These are phyloP conservation scores for Tetrahymena elliotti DNA, from an alignment of 73 alveolate species.

Conservation along the genomic window DNA sequence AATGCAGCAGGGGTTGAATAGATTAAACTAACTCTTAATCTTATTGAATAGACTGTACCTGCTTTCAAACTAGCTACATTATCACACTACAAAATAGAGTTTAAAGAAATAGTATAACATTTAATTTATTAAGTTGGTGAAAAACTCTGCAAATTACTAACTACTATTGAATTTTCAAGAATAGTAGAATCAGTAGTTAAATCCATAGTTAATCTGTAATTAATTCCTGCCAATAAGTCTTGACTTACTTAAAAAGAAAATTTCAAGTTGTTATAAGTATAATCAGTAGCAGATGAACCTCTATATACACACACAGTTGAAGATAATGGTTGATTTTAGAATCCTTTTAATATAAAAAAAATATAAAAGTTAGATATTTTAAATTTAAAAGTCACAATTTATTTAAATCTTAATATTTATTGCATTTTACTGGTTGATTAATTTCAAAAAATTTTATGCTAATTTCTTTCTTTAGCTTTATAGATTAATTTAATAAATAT, in stretches of 20 bases:
- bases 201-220: background rate
- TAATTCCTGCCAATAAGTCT: background rate
- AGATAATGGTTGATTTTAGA: background rate
- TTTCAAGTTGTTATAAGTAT: background rate
- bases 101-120: background rate
- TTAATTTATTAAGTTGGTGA: background rate
- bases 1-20: background rate
- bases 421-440: too few relatives aligned
- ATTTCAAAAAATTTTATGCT: background rate
- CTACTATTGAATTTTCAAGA: background rate
- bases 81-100: background rate
- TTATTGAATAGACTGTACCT: background rate
- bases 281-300: background rate
- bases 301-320: background rate
- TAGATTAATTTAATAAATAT: background rate
- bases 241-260: background rate
- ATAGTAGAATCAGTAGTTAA: background rate
- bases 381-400: too few relatives aligned
- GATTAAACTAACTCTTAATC: background rate
- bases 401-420: too few relatives aligned
- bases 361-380: background rate
- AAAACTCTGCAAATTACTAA: background rate
- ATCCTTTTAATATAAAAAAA: background rate
- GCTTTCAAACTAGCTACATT: background rate
- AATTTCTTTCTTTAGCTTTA: background rate